Evolutionary conservation across 768 basidiomycete genomes (phyloP).

Genomic region (Lepiota subincarnata): DNA sequence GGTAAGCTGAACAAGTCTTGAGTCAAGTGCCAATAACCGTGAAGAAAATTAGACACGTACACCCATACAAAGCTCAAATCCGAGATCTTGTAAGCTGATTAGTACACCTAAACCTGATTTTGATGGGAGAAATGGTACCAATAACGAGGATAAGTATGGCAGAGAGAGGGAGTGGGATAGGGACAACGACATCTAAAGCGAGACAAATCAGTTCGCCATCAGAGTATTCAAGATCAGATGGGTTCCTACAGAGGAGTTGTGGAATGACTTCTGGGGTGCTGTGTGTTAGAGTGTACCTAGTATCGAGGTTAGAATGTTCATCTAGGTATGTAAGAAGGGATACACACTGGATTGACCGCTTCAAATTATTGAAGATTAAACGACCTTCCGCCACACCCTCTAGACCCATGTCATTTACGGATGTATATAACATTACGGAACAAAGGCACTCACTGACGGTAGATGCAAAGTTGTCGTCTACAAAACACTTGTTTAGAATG

Average conservation of each 20-base stretch:
- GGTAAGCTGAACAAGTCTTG: constrained; percentile 38
- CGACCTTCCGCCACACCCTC: constrained; percentile 69
- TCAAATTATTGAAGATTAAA: constrained; percentile 66
- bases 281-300: constrained; percentile 60
- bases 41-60: constrained; percentile 30
- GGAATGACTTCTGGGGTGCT: constrained; percentile 69
- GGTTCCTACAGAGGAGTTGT: constrained; percentile 55
- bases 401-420: constrained; percentile 16
- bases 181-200: constrained; percentile 56
- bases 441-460: constrained; percentile 52
- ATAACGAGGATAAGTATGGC: constrained; percentile 71
- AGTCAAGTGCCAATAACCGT: neutral
- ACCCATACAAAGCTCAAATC: constrained; percentile 64
- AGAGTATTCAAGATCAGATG: neutral
- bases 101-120: neutral
- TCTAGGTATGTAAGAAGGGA: neutral
- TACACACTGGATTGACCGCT: constrained; percentile 62
- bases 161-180: constrained; percentile 60
- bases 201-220: neutral
- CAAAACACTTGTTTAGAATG: neutral
- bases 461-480: constrained; percentile 71
- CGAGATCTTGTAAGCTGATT: constrained; percentile 47
- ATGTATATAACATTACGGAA: neutral
- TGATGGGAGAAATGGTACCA: constrained; percentile 30
- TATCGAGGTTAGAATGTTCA: neutral